A percentile compares a stretch with the other conserved stretches of the same genome.
These are phyloP conservation scores for Ophiostoma ulmi DNA, from an alignment of 2,329 filamentous ascomycete genomes.

Conservation along the genomic window DNA sequence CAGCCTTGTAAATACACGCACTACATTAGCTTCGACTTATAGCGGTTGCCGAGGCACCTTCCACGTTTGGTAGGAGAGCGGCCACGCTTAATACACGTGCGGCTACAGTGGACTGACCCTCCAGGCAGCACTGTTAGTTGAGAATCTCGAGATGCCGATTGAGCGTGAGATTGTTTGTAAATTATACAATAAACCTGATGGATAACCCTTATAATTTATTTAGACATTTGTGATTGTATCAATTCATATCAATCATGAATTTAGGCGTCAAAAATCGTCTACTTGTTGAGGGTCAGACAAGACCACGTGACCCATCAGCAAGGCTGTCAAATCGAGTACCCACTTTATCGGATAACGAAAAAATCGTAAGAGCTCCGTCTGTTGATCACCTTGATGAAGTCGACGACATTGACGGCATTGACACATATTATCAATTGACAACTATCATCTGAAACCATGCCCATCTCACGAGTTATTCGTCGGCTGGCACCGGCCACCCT, in stretches of 20 bases:
- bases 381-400: background rate
- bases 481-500: slow-evolving; percentile 20
- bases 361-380: slow-evolving; percentile 13
- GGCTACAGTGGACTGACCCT: background rate
- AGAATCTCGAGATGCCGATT: background rate
- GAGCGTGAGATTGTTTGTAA: background rate
- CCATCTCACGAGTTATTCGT: slow-evolving; percentile 20
- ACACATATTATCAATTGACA: background rate
- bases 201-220: no score
- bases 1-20: background rate
- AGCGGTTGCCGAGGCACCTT: slow-evolving; percentile 13
- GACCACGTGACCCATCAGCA: background rate
- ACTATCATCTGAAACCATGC: slow-evolving; percentile 18
- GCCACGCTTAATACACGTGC: background rate
- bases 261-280: no score
- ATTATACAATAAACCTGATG: no score
- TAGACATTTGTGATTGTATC: no score
- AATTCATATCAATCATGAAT: no score
- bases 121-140: background rate
- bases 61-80: background rate
- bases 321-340: background rate
- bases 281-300: background rate
- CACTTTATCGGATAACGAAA: slow-evolving; percentile 3
- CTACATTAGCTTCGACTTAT: background rate
- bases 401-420: background rate